A percentile compares a stretch with the other conserved stretches of the same genome.
Evolutionary conservation across 176 grass and related monocot genomes (phyloP).

Genomic region (Paspalum notatum): DNA sequence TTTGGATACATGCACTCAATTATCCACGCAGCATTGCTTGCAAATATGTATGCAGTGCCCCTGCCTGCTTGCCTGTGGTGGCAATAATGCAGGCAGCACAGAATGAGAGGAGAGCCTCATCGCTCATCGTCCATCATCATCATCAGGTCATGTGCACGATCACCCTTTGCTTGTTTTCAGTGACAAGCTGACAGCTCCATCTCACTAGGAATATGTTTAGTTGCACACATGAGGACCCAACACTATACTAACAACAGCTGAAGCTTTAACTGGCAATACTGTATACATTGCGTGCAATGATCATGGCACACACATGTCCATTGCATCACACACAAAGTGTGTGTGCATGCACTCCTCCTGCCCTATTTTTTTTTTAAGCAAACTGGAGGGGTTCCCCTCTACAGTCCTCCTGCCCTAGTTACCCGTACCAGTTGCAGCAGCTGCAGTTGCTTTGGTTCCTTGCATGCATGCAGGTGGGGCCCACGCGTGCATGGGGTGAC

Average conservation of each 20-base stretch:
- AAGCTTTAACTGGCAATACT: constrained; percentile 7
- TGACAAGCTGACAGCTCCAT: constrained; percentile 52
- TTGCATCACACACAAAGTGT: constrained; percentile 42
- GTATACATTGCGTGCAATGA: constrained; percentile 33
- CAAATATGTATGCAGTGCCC: neutral
- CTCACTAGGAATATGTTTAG: constrained; percentile 24
- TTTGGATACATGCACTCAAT: constrained; percentile 22
- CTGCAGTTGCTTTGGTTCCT: constrained; percentile 1
- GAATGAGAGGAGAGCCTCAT: constrained; percentile 15
- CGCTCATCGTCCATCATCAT: neutral
- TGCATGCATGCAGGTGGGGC: neutral
- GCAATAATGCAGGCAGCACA: constrained; percentile 11
- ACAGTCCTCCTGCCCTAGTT: neutral
- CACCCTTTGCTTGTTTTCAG: constrained; percentile 62
- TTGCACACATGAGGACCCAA: neutral
- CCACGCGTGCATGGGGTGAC: neutral
- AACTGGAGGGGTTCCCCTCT: no score
- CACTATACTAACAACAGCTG: neutral
- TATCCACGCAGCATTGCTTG: constrained; percentile 17
- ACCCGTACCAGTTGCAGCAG: neutral
- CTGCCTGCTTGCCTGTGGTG: neutral
- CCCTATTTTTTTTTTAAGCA: no score
- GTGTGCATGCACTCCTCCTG: neutral
- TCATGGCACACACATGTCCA: constrained; percentile 26
- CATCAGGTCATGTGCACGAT: constrained; percentile 2